Evolutionary conservation across 371 early-diverging fungal genomes (phyloP).

Genomic region (Lichtheimia ramosa): DNA sequence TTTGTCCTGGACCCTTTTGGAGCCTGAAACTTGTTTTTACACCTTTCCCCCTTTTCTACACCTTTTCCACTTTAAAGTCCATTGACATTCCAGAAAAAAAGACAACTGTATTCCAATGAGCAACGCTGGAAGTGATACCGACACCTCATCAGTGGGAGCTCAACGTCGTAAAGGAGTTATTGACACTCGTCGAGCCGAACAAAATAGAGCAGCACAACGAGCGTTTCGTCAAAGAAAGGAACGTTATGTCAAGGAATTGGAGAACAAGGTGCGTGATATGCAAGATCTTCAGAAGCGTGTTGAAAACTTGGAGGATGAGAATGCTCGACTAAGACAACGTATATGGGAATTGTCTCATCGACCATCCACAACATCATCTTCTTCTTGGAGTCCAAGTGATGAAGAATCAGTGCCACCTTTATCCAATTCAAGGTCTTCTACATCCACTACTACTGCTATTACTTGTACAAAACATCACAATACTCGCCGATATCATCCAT

Average conservation of each 20-base stretch:
- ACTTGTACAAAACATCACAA: neutral
- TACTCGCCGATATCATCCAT: neutral
- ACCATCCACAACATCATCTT: neutral
- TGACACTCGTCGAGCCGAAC: conserved; percentile 26
- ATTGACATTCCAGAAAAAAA: neutral
- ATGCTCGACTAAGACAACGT: conserved; percentile 16
- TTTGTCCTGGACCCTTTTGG: conserved; percentile 6
- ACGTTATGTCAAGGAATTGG: conserved; percentile 59
- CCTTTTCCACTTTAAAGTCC: neutral
- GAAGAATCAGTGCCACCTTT: too few species aligned
- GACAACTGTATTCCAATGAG: neutral
- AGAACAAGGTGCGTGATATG: conserved; percentile 15
- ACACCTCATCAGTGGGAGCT: neutral
- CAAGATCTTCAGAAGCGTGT: conserved; percentile 19
- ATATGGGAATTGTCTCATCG: conserved; percentile 20
- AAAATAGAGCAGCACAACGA: conserved; percentile 72
- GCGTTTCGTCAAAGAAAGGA: conserved; percentile 74
- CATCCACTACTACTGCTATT: neutral
- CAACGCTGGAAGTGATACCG: neutral
- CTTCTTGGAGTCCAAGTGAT: too few species aligned
- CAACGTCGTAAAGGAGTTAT: conserved; percentile 18
- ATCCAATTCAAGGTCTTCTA: neutral
- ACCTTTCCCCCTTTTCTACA: neutral
- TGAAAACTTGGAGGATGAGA: conserved; percentile 17
- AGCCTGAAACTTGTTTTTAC: conserved; percentile 4